phyloP scores from a whole-genome alignment of 306 rosid genomes.

The Potentilla sterilis region DNA sequence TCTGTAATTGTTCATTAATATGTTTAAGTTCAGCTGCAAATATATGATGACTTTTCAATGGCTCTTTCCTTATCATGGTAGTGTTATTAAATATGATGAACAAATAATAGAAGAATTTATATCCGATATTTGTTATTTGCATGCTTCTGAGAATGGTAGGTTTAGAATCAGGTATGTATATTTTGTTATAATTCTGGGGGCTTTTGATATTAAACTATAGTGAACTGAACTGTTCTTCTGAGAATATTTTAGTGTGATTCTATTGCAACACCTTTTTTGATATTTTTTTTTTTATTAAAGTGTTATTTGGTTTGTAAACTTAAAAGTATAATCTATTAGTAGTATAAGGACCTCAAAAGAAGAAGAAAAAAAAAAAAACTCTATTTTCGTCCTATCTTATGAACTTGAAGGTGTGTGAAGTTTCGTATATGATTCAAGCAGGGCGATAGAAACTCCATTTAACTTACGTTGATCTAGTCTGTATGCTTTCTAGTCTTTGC shows the following conservation, averaged over 20 bases:
- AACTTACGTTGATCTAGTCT: neutral
- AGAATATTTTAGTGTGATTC: neutral
- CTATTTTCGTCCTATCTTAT: too few species aligned
- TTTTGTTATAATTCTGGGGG: neutral
- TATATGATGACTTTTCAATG: neutral
- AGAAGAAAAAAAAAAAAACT: too few species aligned
- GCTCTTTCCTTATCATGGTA: neutral
- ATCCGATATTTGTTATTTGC: neutral
- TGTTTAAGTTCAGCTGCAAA: neutral
- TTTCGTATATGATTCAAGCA: too few species aligned
- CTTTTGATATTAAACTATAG: neutral
- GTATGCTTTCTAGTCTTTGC: constrained; percentile 3
- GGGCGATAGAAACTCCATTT: too few species aligned
- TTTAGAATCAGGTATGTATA: neutral
- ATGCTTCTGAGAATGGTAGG: neutral
- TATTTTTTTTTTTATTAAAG: neutral
- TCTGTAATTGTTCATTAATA: neutral
- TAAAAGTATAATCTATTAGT: neutral
- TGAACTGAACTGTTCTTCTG: neutral
- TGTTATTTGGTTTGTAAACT: neutral
- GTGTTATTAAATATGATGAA: neutral
- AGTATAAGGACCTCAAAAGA: too few species aligned
- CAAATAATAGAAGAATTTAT: neutral
- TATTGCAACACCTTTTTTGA: neutral
- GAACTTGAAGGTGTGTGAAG: too few species aligned